Percentiles rank a stretch among this genome's conserved stretches.
Evolutionary conservation across 495 filamentous ascomycete species (phyloP).

Genomic region (Mytilinidion resinicola): DNA sequence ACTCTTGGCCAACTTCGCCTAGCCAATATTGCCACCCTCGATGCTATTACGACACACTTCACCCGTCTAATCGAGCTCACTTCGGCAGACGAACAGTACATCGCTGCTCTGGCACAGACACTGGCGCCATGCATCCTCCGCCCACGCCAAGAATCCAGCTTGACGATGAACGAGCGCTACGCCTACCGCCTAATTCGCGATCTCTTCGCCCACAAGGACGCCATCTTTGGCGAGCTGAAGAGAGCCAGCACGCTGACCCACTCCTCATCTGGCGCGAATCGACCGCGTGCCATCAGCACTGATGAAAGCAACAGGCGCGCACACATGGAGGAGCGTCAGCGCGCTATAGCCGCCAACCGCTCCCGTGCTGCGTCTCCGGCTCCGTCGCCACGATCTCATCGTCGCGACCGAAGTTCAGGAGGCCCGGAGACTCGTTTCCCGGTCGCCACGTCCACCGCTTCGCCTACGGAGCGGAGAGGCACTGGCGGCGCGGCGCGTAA

Average conservation of each 20-base stretch:
- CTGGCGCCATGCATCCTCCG: slow-evolving; percentile 85
- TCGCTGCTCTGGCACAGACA: slow-evolving; percentile 66
- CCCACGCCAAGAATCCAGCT: slow-evolving; percentile 72
- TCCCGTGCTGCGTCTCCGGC: slow-evolving; percentile 38
- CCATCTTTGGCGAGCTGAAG: slow-evolving; percentile 94
- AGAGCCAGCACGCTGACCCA: slow-evolving; percentile 41
- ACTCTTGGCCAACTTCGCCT: slow-evolving; percentile 91
- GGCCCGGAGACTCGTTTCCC: slow-evolving; percentile 80
- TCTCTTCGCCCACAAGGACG: slow-evolving; percentile 86
- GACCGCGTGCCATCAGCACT: slow-evolving; percentile 83
- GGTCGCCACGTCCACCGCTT: slow-evolving; percentile 45
- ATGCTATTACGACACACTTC: slow-evolving; percentile 97
- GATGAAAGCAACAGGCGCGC: slow-evolving; percentile 94
- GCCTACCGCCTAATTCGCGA: slow-evolving; percentile 88
- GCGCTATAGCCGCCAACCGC: slow-evolving; percentile 62
- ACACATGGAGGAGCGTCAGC: slow-evolving; percentile 84
- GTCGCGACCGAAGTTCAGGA: slow-evolving; percentile 69
- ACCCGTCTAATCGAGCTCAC: slow-evolving; percentile 94
- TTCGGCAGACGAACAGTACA: slow-evolving; percentile 84
- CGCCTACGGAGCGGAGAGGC: slow-evolving; percentile 49
- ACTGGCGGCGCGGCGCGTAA: slow-evolving; percentile 40
- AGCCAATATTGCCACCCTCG: slow-evolving; percentile 96
- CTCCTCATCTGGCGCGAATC: slow-evolving; percentile 32
- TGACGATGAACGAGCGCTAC: slow-evolving; percentile 94
- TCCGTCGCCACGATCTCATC: slow-evolving; percentile 64